Evolutionary conservation across 257 asterid genomes (phyloP).

Genomic region (Capsicum baccatum): DNA sequence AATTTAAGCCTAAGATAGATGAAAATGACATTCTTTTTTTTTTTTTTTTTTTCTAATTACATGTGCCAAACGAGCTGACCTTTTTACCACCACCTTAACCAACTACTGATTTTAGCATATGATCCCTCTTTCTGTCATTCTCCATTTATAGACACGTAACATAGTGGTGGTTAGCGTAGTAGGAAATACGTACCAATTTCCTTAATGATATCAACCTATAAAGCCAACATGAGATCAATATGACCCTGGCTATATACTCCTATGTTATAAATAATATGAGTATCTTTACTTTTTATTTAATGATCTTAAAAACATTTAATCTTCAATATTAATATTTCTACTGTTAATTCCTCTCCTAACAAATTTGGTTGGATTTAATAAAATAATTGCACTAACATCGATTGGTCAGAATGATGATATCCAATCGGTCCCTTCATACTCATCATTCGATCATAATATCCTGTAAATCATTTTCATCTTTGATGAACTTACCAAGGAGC

Average conservation of each 20-base stretch:
- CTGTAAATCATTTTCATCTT: too few species aligned
- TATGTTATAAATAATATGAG: not conserved
- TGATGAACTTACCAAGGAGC: too few species aligned
- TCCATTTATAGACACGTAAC: conserved; percentile 24
- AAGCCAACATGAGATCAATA: conserved; percentile 19
- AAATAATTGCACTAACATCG: not conserved
- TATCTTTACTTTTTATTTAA: not conserved
- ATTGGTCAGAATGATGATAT: not conserved
- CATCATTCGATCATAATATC: too few species aligned
- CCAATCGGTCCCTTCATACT: too few species aligned
- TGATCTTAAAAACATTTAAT: not conserved
- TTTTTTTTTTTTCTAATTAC: not conserved
- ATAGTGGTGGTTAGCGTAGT: conserved; percentile 18
- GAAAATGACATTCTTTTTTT: not conserved
- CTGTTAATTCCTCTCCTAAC: not conserved
- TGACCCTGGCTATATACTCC: not conserved
- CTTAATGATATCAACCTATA: conserved; percentile 29
- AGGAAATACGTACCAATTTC: conserved; percentile 26
- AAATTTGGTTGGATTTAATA: not conserved
- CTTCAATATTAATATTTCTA: not conserved
- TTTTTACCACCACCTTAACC: not conserved
- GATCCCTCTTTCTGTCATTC: conserved; percentile 20
- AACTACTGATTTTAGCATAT: not conserved
- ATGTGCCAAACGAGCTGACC: conserved; percentile 34
- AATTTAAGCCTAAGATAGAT: not conserved